phyloP scores from a whole-genome alignment of 306 rosid species.

The Sophora flavescens region DNA sequence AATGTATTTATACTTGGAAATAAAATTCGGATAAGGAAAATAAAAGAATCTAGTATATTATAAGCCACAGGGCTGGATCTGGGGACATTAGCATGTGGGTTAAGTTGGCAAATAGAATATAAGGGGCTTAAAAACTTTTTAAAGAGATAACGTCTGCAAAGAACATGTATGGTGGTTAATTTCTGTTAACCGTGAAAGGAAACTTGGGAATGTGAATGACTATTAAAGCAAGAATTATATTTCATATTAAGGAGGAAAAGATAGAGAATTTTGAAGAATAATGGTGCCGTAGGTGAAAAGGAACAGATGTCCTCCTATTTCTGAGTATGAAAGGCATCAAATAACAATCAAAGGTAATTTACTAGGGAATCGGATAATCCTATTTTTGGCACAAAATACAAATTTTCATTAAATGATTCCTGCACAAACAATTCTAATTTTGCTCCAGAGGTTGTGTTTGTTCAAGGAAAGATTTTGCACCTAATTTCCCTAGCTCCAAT shows the following conservation, averaged over 20 bases:
- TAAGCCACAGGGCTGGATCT: constrained; percentile 73
- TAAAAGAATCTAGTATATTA: constrained; percentile 55
- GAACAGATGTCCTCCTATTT: not conserved
- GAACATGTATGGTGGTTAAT: constrained; percentile 59
- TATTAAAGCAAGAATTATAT: constrained; percentile 35
- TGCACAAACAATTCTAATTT: constrained; percentile 35
- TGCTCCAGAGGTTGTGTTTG: constrained; percentile 19
- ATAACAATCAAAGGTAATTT: constrained; percentile 9
- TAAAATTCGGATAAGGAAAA: constrained; percentile 51
- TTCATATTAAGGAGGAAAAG: constrained; percentile 7
- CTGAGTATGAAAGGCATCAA: not conserved
- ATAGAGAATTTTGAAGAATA: constrained; percentile 2
- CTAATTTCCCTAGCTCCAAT: constrained; percentile 11
- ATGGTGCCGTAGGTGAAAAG: constrained; percentile 11
- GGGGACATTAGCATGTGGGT: constrained; percentile 83
- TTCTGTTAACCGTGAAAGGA: constrained; percentile 49
- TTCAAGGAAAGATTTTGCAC: constrained; percentile 6
- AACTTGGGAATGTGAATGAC: constrained; percentile 47
- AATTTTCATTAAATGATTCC: constrained; percentile 8
- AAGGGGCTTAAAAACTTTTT: constrained; percentile 19
- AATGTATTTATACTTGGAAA: constrained; percentile 48
- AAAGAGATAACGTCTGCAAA: constrained; percentile 50
- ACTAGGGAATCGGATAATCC: constrained; percentile 14
- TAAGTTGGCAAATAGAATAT: constrained; percentile 57
- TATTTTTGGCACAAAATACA: not conserved